Percentiles rank a stretch among this genome's conserved stretches.
These are phyloP conservation scores for Ascochyta rabiei DNA, from an alignment of 2,329 filamentous ascomycete genomes.

Conservation along the genomic window DNA sequence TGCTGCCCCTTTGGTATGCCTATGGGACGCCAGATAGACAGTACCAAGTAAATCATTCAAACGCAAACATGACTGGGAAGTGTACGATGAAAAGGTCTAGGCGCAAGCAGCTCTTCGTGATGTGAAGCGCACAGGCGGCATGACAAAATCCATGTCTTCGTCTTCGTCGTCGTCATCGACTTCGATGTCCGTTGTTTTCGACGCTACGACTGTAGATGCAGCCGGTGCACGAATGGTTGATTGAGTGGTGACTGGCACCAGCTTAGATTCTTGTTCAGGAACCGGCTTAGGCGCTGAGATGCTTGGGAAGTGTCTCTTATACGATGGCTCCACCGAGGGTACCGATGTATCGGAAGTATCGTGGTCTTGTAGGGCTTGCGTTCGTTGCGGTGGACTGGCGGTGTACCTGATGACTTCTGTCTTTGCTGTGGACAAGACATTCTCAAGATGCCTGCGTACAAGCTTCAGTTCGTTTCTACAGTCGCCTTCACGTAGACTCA, in stretches of 20 bases:
- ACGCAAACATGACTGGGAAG: constrained; percentile 28
- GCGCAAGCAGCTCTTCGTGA: constrained; percentile 33
- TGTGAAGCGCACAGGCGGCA: constrained; percentile 46
- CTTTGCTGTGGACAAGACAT: constrained; percentile 66
- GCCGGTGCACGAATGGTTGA: constrained; percentile 6
- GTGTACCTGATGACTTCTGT: constrained; percentile 41
- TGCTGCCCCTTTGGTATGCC: constrained; percentile 4
- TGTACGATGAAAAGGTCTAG: constrained; percentile 3
- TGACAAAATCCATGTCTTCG: constrained; percentile 42
- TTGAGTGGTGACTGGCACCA: constrained; percentile 9
- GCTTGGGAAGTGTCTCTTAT: constrained; percentile 24
- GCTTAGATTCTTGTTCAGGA: constrained; percentile 7
- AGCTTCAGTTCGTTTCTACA: constrained; percentile 77
- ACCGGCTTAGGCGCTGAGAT: constrained; percentile 12
- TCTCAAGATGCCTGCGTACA: constrained; percentile 68
- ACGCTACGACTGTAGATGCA: constrained; percentile 7
- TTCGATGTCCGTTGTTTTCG: constrained; percentile 42
- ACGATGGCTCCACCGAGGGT: constrained; percentile 21
- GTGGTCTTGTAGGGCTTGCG: constrained; percentile 19
- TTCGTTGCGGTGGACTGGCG: constrained; percentile 23
- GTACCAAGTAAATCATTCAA: constrained; percentile 33
- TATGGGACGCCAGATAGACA: constrained; percentile 4
- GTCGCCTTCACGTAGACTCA: constrained; percentile 85
- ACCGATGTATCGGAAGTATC: constrained; percentile 26
- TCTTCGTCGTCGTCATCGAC: constrained; percentile 45